Percentiles rank a stretch among this genome's conserved stretches.
Conservation (phyloP, 345 rosid genomes). For the Gossypium australe region DNA sequence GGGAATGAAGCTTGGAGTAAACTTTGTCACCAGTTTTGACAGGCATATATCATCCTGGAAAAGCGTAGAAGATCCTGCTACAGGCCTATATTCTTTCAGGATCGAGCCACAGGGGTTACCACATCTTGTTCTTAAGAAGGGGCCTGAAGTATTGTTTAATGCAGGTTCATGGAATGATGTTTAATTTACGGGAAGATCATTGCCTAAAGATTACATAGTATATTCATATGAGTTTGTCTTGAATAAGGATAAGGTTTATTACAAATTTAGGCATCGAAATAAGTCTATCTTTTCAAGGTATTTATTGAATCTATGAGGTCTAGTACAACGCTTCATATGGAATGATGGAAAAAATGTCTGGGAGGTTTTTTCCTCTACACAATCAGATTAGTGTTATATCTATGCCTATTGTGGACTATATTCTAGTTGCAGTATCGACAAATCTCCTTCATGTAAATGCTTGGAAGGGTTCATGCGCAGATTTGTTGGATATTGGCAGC, state of each 20-base stretch:
- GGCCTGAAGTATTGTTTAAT: constrained; percentile 20
- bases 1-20: constrained; percentile 37
- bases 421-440: neutral
- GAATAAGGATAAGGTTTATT: constrained; percentile 33
- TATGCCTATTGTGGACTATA: constrained; percentile 12
- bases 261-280: constrained; percentile 29
- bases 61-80: constrained; percentile 28
- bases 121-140: constrained; percentile 19
- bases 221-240: constrained; percentile 34
- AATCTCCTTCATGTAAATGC: constrained; percentile 23
- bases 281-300: constrained; percentile 36
- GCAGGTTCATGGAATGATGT: constrained; percentile 76
- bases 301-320: constrained; percentile 29
- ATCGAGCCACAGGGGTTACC: constrained; percentile 18
- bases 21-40: constrained; percentile 17
- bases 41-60: constrained; percentile 22
- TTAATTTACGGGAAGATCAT: constrained; percentile 63
- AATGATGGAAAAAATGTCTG: constrained; percentile 20
- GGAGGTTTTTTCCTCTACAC: neutral
- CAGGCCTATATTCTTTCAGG: neutral
- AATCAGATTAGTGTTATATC: constrained; percentile 30
- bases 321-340: constrained; percentile 46
- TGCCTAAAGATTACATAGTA: constrained; percentile 17
- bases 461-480: constrained; percentile 32
- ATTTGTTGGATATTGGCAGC: no score